Conservation (phyloP, 192 early-diverging fungal genomes). For the Coemansia umbellata region DNA sequence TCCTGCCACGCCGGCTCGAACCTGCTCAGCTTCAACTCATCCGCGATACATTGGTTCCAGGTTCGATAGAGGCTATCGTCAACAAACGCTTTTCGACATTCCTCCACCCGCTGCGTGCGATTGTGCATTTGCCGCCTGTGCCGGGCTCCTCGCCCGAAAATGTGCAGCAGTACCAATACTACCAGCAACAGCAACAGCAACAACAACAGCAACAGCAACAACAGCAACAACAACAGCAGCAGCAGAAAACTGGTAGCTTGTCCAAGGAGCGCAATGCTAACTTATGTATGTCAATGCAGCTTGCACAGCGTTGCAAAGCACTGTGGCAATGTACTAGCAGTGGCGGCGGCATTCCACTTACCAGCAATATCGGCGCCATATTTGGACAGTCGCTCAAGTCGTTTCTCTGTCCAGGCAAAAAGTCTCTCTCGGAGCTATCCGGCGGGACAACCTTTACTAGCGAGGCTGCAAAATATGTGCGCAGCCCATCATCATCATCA, state of each 20-base stretch:
- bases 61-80: slow-evolving; percentile 23
- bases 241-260: not conserved
- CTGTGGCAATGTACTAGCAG: too few relatives aligned
- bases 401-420: too few relatives aligned
- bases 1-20: slow-evolving; percentile 27
- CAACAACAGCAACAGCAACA: not conserved
- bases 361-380: slow-evolving; percentile 32
- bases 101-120: not conserved
- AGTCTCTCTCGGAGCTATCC: too few relatives aligned
- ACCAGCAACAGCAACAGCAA: too few relatives aligned
- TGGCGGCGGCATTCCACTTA: slow-evolving; percentile 25
- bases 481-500: not conserved
- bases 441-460: too few relatives aligned
- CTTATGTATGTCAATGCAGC: too few relatives aligned
- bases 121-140: not conserved
- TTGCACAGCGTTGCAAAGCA: too few relatives aligned
- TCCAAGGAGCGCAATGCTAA: too few relatives aligned
- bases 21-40: slow-evolving; percentile 7
- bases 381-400: slow-evolving; percentile 15
- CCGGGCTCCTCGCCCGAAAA: not conserved
- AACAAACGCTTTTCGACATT: slow-evolving; percentile 25
- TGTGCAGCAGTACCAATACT: too few relatives aligned
- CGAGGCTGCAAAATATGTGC: too few relatives aligned
- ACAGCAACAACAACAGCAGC: not conserved
- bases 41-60: slow-evolving; percentile 24